Evolutionary conservation across 2,329 filamentous ascomycete genomes (phyloP), one percentile per base, ranked within the genome.

Genomic region (Colletotrichum tamarilloi): DNA sequence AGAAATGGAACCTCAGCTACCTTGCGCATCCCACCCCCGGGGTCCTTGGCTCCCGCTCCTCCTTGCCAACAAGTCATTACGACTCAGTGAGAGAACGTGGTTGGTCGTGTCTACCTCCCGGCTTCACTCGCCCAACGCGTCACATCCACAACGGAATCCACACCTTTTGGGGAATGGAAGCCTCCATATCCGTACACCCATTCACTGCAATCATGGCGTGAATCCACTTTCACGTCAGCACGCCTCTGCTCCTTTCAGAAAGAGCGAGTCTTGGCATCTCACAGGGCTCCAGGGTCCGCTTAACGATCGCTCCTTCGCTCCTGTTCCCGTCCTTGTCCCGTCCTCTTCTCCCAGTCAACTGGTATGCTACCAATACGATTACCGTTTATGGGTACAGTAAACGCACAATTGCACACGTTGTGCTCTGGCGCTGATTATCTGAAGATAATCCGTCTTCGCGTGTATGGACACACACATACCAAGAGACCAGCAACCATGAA

Each of bases 141-240:
- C 38, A 26, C 69, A 58, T 57, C 38, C 53, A 32, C 53, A 30
- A 66, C 19, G 4, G 38, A 24, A 52, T 59, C 38, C 24, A 52
- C 38, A 22, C 58, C 24, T 3, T 24, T 62, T 53, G 12, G 22
- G 16, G 16, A 35, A 35, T 35, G 11, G 32, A 59, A 42, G 55
- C 56, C 14, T 24, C 52, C 59, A 32, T 64, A 46, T 24, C 52
- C 59, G 24, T 64, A 46, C 66, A 49, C 30, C 32, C 30, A 24
- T 72, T 55, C 69, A 68, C 69, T 68, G 69, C 65, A 72, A 68
- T 35, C 3, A 59, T 68, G 69, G 65, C 69, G 53, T 68, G 69
- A 38, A 30, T 24, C 42, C 38, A 59, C 38, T 63, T 58, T 28
- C 59, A 55, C 38, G 26, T 16, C 46, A 14, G 26, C 68, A 49